These are phyloP conservation scores for Cryoendolithus antarcticus DNA, from an alignment of 2,329 filamentous ascomycete species.

Conservation along the genomic window DNA sequence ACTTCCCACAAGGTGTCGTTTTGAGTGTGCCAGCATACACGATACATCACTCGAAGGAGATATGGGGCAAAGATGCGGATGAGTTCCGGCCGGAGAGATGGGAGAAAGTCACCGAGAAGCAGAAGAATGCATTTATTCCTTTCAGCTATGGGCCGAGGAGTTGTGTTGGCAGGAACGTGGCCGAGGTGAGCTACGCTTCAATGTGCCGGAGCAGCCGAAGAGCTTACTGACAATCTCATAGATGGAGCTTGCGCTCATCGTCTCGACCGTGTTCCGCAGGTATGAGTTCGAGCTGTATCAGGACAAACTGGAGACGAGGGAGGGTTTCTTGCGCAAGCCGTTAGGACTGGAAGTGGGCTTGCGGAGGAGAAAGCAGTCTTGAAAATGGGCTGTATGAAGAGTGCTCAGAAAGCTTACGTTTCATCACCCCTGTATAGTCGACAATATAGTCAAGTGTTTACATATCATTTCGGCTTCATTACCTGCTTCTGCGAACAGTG, in stretches of 20 bases:
- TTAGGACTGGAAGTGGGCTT: conserved; percentile 5
- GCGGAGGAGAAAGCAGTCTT: conserved; percentile 3
- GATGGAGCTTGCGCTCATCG: conserved; percentile 30
- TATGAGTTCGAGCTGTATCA: conserved; percentile 26
- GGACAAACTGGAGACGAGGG: conserved; percentile 21
- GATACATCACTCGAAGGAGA: conserved; percentile 28
- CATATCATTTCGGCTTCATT: too few species aligned
- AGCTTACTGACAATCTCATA: neutral
- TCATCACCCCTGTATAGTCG: too few species aligned
- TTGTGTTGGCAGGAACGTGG: conserved; percentile 31
- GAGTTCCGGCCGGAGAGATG: conserved; percentile 29
- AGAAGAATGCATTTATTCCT: conserved; percentile 28
- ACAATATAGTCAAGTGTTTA: too few species aligned
- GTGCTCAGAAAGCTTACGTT: too few species aligned
- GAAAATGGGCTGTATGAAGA: neutral
- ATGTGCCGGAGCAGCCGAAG: neutral
- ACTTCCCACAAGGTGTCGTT: conserved; percentile 46
- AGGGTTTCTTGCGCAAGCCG: conserved; percentile 25
- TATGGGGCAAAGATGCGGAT: conserved; percentile 30
- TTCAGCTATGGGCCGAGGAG: conserved; percentile 31
- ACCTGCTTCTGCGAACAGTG: too few species aligned
- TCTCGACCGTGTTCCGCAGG: conserved; percentile 24
- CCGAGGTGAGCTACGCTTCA: conserved; percentile 12
- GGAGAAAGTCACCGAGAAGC: conserved; percentile 27
- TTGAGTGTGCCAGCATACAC: conserved; percentile 30